Evolutionary conservation across 345 rosid genomes (phyloP).

Genomic region (Rhodomyrtus tomentosa): DNA sequence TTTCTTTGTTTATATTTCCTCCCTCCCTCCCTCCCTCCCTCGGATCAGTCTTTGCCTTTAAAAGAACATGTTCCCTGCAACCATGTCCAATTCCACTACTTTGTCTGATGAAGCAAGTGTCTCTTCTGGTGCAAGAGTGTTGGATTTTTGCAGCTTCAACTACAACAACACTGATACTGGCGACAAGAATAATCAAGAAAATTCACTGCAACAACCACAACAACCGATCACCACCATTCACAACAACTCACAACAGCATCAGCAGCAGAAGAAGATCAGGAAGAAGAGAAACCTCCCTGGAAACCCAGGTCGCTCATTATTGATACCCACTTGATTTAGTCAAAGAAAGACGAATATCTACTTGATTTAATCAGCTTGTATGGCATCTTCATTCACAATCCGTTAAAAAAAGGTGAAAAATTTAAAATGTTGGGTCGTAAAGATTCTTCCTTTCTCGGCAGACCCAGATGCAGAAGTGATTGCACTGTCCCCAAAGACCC

Average conservation of each 20-base stretch:
- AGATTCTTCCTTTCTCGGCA: slow-evolving; percentile 6
- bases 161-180: not conserved
- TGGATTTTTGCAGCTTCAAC: slow-evolving; percentile 35
- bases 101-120: slow-evolving; percentile 61
- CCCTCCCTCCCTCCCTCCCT: not conserved
- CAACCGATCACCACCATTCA: slow-evolving; percentile 13
- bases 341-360: not conserved
- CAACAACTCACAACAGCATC: slow-evolving; percentile 14
- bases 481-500: slow-evolving; percentile 75
- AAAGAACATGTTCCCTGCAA: slow-evolving; percentile 41
- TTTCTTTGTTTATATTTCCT: slow-evolving; percentile 8
- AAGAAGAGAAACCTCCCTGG: slow-evolving; percentile 89
- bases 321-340: not conserved
- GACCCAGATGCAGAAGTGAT: slow-evolving; percentile 94
- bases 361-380: not conserved
- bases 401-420: not conserved
- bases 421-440: not conserved
- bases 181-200: not conserved
- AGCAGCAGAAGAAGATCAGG: slow-evolving; percentile 43
- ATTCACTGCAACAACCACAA: not conserved
- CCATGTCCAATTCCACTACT: slow-evolving; percentile 49
- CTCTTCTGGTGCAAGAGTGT: slow-evolving; percentile 45
- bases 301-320: slow-evolving; percentile 55
- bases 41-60: slow-evolving; percentile 31
- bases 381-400: not conserved